Base-by-base conservation (phyloP, 805 yeast species). In the Nakazawaea sp. region DNA sequence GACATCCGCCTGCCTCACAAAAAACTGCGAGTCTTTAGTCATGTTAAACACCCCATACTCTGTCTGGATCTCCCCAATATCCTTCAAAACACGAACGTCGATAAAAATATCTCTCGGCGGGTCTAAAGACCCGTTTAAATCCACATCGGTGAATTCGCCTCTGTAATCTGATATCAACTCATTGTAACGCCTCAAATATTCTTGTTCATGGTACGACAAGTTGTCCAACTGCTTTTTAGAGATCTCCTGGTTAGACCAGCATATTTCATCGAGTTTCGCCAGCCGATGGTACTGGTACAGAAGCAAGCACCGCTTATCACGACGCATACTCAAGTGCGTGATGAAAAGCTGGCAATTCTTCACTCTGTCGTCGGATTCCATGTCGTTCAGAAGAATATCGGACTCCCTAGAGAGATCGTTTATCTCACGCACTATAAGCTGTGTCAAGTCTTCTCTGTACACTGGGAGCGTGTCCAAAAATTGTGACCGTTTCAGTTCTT, bases 31-130 rank as follows among this genome's bases (percentile, higher is more conserved):
- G 55, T 90, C 90, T 51, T 89, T 90, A 3, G 94, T 85, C 45
- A 92, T 62, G 50, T 89, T 89, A 62, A 92, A 88, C 3, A 87
- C 96, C 17, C 97, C 98, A 50, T 90, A 90, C 55, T 90, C 98
- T 0, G 98, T 92, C 53, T 89, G 96, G 25, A 90, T 87, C 53
- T 92, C 97, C 2, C 98, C 98, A 0, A 95, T 97, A 50, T 90
- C 95, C 54, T 83, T 83, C 35, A 90, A 59, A 6, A 90, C 97
- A 41, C 98, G 65, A 4, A 92, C 97, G 51, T 90, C 98, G 8
- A 90, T 84, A 49, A 90, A 92, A 20, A 92, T 83, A 47, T 87
- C 94, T 26, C 72, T 74, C 1, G 98, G 97, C 0, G 98, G 98
- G 17, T 74, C 84, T 46, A 92, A 53, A n/a, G 85, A 77, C 0